Percentiles rank a stretch among this genome's conserved stretches.
Evolutionary conservation across 257 asterid genomes (phyloP).

Genomic region (Coffea eugenioides): DNA sequence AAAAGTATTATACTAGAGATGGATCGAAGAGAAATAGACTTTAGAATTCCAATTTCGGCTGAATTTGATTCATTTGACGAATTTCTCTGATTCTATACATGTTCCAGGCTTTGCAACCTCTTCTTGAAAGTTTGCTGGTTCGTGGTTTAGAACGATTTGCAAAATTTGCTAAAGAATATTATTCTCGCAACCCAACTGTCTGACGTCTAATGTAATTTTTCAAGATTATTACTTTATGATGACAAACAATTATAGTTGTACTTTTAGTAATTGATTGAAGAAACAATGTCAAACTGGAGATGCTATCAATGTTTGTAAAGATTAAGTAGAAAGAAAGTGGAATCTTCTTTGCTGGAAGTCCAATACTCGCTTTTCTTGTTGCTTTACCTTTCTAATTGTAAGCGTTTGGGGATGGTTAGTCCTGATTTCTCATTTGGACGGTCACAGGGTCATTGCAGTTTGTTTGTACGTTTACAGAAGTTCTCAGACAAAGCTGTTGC

Average conservation of each 20-base stretch:
- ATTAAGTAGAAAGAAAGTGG: neutral
- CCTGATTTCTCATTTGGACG: neutral
- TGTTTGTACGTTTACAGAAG: neutral
- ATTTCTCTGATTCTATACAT: neutral
- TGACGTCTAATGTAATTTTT: slow-evolving; percentile 15
- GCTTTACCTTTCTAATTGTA: neutral
- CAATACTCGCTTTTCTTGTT: neutral
- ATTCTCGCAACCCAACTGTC: slow-evolving; percentile 44
- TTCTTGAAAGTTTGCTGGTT: slow-evolving; percentile 65
- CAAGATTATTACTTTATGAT: neutral
- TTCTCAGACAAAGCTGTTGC: neutral
- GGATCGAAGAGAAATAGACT: neutral
- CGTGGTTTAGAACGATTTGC: slow-evolving; percentile 69
- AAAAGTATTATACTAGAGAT: too few relatives aligned
- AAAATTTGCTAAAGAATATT: slow-evolving; percentile 47
- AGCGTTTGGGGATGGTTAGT: neutral
- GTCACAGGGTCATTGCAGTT: neutral
- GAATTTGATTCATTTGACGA: neutral
- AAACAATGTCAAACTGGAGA: neutral
- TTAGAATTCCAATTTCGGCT: neutral
- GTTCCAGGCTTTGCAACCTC: slow-evolving; percentile 75
- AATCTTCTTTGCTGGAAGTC: neutral
- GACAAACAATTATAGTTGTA: neutral
- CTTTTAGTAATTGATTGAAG: neutral
- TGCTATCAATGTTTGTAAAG: neutral